phyloP scores from a whole-genome alignment of 805 yeast genomes.

The Schwanniomyces vanrijiae region DNA sequence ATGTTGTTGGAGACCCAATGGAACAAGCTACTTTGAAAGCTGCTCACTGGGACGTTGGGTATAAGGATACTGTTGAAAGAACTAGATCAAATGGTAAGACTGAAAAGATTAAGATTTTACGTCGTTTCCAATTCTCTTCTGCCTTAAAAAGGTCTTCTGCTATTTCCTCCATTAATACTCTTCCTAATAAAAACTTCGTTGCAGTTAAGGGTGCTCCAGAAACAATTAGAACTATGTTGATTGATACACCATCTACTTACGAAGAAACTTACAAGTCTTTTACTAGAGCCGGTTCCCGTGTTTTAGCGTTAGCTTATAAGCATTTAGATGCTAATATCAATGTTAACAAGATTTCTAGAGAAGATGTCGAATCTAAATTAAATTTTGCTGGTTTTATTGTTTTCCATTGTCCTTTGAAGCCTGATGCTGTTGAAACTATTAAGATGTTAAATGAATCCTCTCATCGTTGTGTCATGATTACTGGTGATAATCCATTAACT shows the following conservation, averaged over 20 bases:
- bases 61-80: slow-evolving; percentile 68
- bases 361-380: slow-evolving; percentile 71
- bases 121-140: slow-evolving; percentile 96
- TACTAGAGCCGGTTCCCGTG: slow-evolving; percentile 95
- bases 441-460: slow-evolving; percentile 91
- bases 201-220: slow-evolving; percentile 99
- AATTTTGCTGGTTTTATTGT: slow-evolving; percentile 90
- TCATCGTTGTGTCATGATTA: slow-evolving; percentile 96
- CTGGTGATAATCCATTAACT: slow-evolving; percentile 98
- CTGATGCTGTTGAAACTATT: slow-evolving; percentile 87
- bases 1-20: slow-evolving; percentile 98
- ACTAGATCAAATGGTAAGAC: slow-evolving; percentile 23
- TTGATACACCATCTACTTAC: slow-evolving; percentile 69
- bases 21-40: slow-evolving; percentile 93
- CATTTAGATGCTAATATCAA: slow-evolving; percentile 52
- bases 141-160: slow-evolving; percentile 94
- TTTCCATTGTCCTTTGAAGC: slow-evolving; percentile 95
- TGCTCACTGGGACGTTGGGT: slow-evolving; percentile 79
- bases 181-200: slow-evolving; percentile 55
- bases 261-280: slow-evolving; percentile 85
- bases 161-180: slow-evolving; percentile 56
- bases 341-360: slow-evolving; percentile 62
- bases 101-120: slow-evolving; percentile 67
- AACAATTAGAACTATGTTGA: slow-evolving; percentile 78
- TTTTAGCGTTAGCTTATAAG: slow-evolving; percentile 85